Evolutionary conservation across 2,329 filamentous ascomycete species (phyloP).

Genomic region (Catunica adiposa): DNA sequence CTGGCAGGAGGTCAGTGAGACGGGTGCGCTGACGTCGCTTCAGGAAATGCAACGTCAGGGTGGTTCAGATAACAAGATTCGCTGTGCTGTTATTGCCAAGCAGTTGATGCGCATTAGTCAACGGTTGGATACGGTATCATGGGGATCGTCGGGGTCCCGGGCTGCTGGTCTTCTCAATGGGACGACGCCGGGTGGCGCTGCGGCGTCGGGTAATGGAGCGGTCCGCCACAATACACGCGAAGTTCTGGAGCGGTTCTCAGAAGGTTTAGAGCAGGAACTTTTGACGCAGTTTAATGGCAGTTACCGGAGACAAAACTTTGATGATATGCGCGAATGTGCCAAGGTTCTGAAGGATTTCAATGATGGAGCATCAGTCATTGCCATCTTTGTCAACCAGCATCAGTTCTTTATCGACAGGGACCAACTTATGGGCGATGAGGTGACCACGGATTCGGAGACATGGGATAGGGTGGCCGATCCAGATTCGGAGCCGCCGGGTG

Average conservation of each 20-base stretch:
- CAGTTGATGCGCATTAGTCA: conserved; percentile 91
- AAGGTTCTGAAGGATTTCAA: conserved; percentile 91
- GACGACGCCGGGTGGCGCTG: conserved; percentile 18
- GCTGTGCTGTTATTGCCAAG: conserved; percentile 82
- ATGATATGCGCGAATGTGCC: conserved; percentile 95
- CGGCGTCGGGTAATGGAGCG: conserved; percentile 21
- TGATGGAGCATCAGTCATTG: conserved; percentile 86
- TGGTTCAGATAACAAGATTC: conserved; percentile 78
- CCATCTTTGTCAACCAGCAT: conserved; percentile 93
- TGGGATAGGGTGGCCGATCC: conserved; percentile 93
- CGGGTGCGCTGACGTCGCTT: conserved; percentile 68
- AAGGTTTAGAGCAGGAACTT: conserved; percentile 87
- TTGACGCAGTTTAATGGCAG: conserved; percentile 95
- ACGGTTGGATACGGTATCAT: conserved; percentile 63
- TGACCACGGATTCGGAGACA: conserved; percentile 54
- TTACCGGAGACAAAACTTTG: conserved; percentile 86
- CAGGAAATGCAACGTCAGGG: conserved; percentile 78
- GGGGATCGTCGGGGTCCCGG: conserved; percentile 48
- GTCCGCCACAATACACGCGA: conserved; percentile 57
- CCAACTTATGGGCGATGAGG: conserved; percentile 77
- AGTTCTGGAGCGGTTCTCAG: conserved; percentile 89
- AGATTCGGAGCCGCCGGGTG: conserved; percentile 75
- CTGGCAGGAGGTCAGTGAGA: conserved; percentile 88
- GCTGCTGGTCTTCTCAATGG: conserved; percentile 35
- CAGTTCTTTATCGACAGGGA: conserved; percentile 97